Percentiles rank a stretch among this genome's conserved stretches.
Conservation (phyloP, 108 stramenopile species). For the Epipyxis sp. region DNA sequence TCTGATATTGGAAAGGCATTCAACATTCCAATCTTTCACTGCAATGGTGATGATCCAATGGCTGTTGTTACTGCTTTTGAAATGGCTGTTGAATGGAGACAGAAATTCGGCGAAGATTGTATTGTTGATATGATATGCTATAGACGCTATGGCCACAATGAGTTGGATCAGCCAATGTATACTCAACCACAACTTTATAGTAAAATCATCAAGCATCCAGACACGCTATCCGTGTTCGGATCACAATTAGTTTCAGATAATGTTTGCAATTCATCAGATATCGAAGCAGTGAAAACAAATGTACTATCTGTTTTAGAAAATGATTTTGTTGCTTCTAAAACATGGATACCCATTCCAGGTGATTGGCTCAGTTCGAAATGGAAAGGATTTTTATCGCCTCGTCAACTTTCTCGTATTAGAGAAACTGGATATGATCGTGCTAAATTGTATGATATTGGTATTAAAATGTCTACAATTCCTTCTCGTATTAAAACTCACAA, state of each 20-base stretch:
- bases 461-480: slow-evolving; percentile 68
- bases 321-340: slow-evolving; percentile 83
- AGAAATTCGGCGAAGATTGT: slow-evolving; percentile 90
- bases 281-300: slow-evolving; percentile 72
- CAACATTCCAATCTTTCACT: slow-evolving; percentile 97
- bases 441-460: slow-evolving; percentile 71
- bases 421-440: slow-evolving; percentile 86
- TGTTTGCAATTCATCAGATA: slow-evolving; percentile 72
- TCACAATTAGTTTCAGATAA: slow-evolving; percentile 66
- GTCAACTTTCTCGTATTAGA: slow-evolving; percentile 66
- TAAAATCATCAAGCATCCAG: slow-evolving; percentile 77
- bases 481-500: slow-evolving; percentile 80
- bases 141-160: slow-evolving; percentile 98
- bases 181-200: slow-evolving; percentile 94
- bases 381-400: slow-evolving; percentile 87
- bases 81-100: slow-evolving; percentile 93
- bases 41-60: slow-evolving; percentile 97
- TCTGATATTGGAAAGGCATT: slow-evolving; percentile 98
- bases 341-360: slow-evolving; percentile 66
- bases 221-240: slow-evolving; percentile 80
- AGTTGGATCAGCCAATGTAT: slow-evolving; percentile 97
- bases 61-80: slow-evolving; percentile 90
- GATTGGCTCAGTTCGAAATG: slow-evolving; percentile 92
- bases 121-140: slow-evolving; percentile 98
- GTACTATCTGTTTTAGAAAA: slow-evolving; percentile 76